Evolutionary conservation across 495 filamentous ascomycete species (phyloP).

Genomic region (Penicillium steckii): DNA sequence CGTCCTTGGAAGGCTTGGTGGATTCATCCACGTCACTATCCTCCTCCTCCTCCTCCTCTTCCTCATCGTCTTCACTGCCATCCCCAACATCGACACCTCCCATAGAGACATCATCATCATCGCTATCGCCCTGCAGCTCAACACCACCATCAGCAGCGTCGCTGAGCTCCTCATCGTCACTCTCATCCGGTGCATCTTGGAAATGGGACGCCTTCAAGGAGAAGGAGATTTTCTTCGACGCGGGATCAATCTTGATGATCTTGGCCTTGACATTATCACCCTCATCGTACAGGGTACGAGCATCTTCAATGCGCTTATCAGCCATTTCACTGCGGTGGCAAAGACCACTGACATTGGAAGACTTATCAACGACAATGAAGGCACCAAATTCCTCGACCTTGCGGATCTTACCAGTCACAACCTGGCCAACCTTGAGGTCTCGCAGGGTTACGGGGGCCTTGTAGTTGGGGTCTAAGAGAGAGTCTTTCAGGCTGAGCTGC

Average conservation of each 20-base stretch:
- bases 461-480: slow-evolving; percentile 76
- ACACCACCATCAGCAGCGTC: slow-evolving; percentile 45
- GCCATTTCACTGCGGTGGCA: slow-evolving; percentile 92
- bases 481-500: slow-evolving; percentile 84
- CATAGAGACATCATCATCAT: slow-evolving; percentile 46
- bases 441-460: slow-evolving; percentile 64
- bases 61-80: slow-evolving; percentile 27
- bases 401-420: slow-evolving; percentile 83
- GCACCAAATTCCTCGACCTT: slow-evolving; percentile 94
- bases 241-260: slow-evolving; percentile 71
- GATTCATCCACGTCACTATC: slow-evolving; percentile 41
- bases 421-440: slow-evolving; percentile 74
- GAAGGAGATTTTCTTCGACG: slow-evolving; percentile 76
- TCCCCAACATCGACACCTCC: slow-evolving; percentile 53
- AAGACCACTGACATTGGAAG: slow-evolving; percentile 81
- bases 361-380: slow-evolving; percentile 86
- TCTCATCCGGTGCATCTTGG: slow-evolving; percentile 57
- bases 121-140: slow-evolving; percentile 42
- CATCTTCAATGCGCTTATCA: slow-evolving; percentile 72
- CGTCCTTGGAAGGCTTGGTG: slow-evolving; percentile 25
- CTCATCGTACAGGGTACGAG: slow-evolving; percentile 77
- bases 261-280: slow-evolving; percentile 91
- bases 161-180: slow-evolving; percentile 47
- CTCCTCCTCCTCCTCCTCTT: slow-evolving; percentile 48
- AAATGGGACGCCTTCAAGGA: slow-evolving; percentile 93